Percentiles rank a stretch among this genome's conserved stretches.
These are phyloP conservation scores for Pyricularia pennisetigena DNA, from an alignment of 2,329 filamentous ascomycete genomes.

Conservation along the genomic window DNA sequence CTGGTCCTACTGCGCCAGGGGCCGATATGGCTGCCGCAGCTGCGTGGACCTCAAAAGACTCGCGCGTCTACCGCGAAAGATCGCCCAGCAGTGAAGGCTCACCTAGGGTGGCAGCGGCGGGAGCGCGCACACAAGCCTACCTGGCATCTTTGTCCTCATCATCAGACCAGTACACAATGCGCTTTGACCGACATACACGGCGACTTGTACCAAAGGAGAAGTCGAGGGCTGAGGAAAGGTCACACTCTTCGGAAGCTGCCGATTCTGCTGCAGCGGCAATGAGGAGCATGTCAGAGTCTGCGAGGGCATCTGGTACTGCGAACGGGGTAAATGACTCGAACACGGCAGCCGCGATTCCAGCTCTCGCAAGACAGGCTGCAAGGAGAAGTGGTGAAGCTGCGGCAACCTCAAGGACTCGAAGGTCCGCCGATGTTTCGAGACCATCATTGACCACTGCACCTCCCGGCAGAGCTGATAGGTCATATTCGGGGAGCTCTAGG, in stretches of 20 bases:
- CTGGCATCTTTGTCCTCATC: background rate
- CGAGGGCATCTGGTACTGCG: background rate
- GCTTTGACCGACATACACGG: constrained; percentile 4
- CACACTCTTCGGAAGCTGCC: background rate
- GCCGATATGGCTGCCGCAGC: constrained; percentile 55
- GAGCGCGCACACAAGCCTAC: background rate
- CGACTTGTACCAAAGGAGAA: constrained; percentile 10
- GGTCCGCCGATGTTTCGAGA: background rate
- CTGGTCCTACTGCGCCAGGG: constrained; percentile 21
- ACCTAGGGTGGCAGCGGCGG: background rate
- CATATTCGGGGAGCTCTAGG: background rate
- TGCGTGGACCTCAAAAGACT: constrained; percentile 44
- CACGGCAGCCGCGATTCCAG: background rate
- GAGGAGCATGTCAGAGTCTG: background rate
- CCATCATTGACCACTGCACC: background rate
- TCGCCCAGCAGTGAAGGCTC: background rate
- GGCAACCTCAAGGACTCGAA: background rate
- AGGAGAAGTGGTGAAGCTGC: background rate
- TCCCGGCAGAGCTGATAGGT: background rate
- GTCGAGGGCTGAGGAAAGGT: background rate
- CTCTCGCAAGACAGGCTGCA: background rate
- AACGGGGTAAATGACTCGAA: background rate
- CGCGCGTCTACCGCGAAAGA: background rate
- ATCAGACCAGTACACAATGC: background rate
- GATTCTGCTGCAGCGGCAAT: constrained; percentile 1